phyloP scores from a whole-genome alignment of 2,329 filamentous ascomycete genomes.

The Graphilbum fragrans region DNA sequence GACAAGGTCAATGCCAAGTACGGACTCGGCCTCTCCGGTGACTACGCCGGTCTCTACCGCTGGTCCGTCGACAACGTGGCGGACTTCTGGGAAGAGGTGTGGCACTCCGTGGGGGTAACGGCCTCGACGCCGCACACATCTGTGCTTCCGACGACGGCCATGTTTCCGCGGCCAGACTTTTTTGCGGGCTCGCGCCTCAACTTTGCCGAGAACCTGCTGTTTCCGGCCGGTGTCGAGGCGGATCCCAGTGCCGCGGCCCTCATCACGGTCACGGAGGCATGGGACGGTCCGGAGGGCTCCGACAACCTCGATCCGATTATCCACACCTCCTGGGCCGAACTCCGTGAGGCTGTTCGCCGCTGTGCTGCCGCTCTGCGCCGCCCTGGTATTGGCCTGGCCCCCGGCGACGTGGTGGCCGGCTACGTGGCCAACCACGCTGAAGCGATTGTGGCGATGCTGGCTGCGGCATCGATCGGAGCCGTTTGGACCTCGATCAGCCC shows the following conservation, averaged over 20 bases:
- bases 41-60: conserved; percentile 64
- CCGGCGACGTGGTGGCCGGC: conserved; percentile 47
- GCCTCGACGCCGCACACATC: conserved; percentile 57
- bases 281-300: conserved; percentile 38
- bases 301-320: conserved; percentile 8
- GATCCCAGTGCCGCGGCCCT: conserved; percentile 55
- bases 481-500: conserved; percentile 91
- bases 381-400: conserved; percentile 42
- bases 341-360: conserved; percentile 64
- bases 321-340: conserved; percentile 58
- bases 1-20: conserved; percentile 57
- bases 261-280: conserved; percentile 64
- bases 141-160: conserved; percentile 50
- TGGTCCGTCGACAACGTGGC: conserved; percentile 74
- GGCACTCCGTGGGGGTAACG: conserved; percentile 69
- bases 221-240: conserved; percentile 43
- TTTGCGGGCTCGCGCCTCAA: conserved; percentile 72
- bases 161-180: conserved; percentile 83
- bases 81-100: conserved; percentile 75
- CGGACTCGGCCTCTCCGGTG: conserved; percentile 39
- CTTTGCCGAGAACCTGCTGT: conserved; percentile 91
- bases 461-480: conserved; percentile 68
- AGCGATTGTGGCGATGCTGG: conserved; percentile 78
- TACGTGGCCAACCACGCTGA: conserved; percentile 87
- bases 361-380: conserved; percentile 58